Evolutionary conservation across 2,329 filamentous ascomycete genomes (phyloP).

Genomic region (Neurospora sp.): DNA sequence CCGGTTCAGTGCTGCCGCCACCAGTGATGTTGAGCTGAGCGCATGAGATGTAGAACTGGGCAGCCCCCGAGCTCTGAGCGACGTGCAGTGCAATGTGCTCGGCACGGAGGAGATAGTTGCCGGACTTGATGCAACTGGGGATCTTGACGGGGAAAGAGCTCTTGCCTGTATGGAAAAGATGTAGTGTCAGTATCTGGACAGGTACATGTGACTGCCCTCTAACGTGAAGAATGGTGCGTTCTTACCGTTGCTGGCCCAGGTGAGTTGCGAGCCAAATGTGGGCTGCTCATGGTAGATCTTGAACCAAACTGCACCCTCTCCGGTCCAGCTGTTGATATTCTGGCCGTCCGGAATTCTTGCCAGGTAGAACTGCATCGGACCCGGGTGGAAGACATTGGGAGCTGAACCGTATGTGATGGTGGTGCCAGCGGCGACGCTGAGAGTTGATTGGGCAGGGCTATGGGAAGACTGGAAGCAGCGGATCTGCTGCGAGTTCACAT

Average conservation of each 20-base stretch:
- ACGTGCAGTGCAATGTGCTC: constrained; percentile 39
- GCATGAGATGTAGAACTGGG: constrained; percentile 37
- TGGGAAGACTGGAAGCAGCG: constrained; percentile 37
- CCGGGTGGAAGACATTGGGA: constrained; percentile 31
- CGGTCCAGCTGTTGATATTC: constrained; percentile 27
- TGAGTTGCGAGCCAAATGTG: constrained; percentile 28
- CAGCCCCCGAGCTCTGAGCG: constrained; percentile 29
- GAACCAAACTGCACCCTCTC: constrained; percentile 30
- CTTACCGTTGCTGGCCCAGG: constrained; percentile 31
- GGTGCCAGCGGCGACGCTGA: constrained; percentile 34
- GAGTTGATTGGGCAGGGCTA: constrained; percentile 28
- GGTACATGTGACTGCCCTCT: not conserved
- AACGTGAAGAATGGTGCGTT: not conserved
- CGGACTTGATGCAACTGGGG: constrained; percentile 31
- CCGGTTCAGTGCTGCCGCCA: constrained; percentile 27
- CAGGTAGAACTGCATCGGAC: constrained; percentile 30
- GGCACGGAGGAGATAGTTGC: constrained; percentile 37
- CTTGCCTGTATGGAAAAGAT: constrained; percentile 16
- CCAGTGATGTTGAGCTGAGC: constrained; percentile 33
- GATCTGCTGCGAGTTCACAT: constrained; percentile 36
- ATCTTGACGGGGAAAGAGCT: constrained; percentile 30
- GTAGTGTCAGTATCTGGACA: not conserved
- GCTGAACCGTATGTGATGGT: constrained; percentile 33
- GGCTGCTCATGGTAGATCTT: constrained; percentile 36
- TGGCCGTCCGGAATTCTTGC: constrained; percentile 29